These are phyloP conservation scores for Cutaneotrichosporon arboriforme DNA, from an alignment of 1,284 basidiomycete genomes.

Conservation along the genomic window DNA sequence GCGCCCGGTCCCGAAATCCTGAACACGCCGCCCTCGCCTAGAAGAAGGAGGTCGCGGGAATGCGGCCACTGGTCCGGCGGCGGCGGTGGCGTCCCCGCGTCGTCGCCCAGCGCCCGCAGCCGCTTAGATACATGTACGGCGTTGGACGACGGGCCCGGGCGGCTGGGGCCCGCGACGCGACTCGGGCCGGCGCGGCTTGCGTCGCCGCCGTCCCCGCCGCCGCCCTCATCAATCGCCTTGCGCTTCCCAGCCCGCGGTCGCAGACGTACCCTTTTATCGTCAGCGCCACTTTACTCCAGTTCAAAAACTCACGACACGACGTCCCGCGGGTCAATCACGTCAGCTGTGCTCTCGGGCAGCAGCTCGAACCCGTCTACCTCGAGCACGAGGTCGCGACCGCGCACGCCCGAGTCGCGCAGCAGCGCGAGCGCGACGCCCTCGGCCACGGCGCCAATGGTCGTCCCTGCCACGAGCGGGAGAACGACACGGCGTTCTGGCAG, in stretches of 20 bases:
- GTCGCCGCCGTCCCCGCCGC: too few species aligned
- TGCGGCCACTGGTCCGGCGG: too few species aligned
- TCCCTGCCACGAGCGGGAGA: neutral
- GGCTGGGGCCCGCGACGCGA: too few species aligned
- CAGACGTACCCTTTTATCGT: constrained; percentile 20
- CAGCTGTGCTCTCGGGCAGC: constrained; percentile 29
- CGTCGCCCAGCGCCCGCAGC: neutral
- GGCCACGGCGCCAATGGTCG: constrained; percentile 2
- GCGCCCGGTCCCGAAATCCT: too few species aligned
- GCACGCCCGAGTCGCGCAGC: neutral
- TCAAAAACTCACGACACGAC: constrained; percentile 41
- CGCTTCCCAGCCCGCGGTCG: constrained; percentile 21
- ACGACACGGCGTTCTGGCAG: constrained; percentile 32
- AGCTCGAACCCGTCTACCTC: constrained; percentile 49
- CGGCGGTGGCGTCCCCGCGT: too few species aligned
- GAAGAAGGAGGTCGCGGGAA: too few species aligned
- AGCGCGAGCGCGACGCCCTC: constrained; percentile 1
- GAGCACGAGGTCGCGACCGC: constrained; percentile 19
- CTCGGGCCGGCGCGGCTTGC: too few species aligned
- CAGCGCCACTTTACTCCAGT: neutral
- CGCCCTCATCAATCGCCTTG: too few species aligned
- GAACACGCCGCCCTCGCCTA: too few species aligned
- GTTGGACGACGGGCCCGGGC: too few species aligned
- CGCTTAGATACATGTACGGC: too few species aligned
- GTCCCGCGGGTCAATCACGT: constrained; percentile 35